A percentile compares a stretch with the other conserved stretches of the same genome.
Evolutionary conservation across 202 grass and related monocot species (phyloP).

Genomic region (Bolboschoenoplectus hybrid): DNA sequence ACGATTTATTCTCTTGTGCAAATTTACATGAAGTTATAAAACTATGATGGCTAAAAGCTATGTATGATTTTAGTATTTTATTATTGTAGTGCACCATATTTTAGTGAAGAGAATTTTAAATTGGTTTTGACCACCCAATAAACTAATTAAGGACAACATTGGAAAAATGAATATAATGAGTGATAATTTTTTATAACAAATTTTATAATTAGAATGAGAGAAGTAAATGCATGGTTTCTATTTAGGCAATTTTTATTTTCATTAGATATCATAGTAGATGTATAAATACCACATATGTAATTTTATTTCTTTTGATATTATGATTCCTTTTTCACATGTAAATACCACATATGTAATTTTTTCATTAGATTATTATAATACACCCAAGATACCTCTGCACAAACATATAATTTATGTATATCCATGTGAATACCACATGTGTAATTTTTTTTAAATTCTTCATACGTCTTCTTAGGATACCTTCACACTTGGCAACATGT

Average conservation of each 20-base stretch:
- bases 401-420: not conserved
- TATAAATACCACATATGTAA: too few relatives aligned
- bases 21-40: not conserved
- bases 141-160: too few relatives aligned
- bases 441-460: not conserved
- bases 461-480: not conserved
- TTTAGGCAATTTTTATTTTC: too few relatives aligned
- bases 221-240: too few relatives aligned
- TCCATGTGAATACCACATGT: not conserved
- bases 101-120: not conserved
- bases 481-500: not conserved
- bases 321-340: not conserved
- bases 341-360: not conserved
- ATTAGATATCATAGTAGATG: too few relatives aligned
- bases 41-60: not conserved
- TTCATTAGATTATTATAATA: not conserved
- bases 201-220: too few relatives aligned
- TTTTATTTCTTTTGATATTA: too few relatives aligned
- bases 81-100: not conserved
- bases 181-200: too few relatives aligned
- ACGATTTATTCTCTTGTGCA: not conserved
- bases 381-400: not conserved
- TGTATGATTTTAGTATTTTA: not conserved
- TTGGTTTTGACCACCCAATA: not conserved
- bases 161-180: not conserved